phyloP scores from a whole-genome alignment of 257 asterid species.

The Jacaranda copaia region DNA sequence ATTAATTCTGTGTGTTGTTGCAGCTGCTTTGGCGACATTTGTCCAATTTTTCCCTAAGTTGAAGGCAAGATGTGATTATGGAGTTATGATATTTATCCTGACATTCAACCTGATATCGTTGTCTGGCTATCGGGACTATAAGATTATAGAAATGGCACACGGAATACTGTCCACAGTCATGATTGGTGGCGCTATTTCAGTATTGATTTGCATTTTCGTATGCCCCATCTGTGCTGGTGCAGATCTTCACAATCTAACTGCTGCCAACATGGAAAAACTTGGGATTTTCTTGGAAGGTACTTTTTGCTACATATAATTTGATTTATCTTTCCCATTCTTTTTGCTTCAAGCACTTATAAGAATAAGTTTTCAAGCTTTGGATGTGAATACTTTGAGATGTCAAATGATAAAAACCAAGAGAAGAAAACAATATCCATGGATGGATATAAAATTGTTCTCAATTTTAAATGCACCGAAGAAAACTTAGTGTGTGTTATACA shows the following conservation, averaged over 20 bases:
- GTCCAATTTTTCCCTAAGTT: constrained; percentile 68
- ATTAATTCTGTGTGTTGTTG: constrained; percentile 29
- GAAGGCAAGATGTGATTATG: constrained; percentile 85
- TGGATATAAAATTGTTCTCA: constrained; percentile 31
- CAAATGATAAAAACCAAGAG: not conserved
- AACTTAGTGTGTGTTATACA: constrained; percentile 30
- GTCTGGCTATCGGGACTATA: constrained; percentile 39
- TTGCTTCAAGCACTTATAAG: not conserved
- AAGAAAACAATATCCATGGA: constrained; percentile 5
- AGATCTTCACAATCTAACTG: constrained; percentile 40
- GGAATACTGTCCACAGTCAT: constrained; percentile 30
- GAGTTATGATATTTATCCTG: constrained; percentile 68
- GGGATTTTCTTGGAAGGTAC: constrained; percentile 40
- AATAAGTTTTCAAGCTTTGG: constrained; percentile 32
- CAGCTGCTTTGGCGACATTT: constrained; percentile 71
- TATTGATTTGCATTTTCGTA: constrained; percentile 26
- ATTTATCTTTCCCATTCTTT: no score
- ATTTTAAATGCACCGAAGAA: constrained; percentile 37
- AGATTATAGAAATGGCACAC: constrained; percentile 38
- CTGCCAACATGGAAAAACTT: constrained; percentile 39
- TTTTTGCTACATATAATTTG: not conserved
- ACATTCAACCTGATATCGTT: constrained; percentile 51
- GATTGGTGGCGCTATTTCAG: constrained; percentile 36
- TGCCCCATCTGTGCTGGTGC: constrained; percentile 42
- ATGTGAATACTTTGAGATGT: constrained; percentile 27